A percentile compares a stretch with the other conserved stretches of the same genome.
phyloP scores from a whole-genome alignment of 139 green algal genomes.

The Trebouxia sp. region DNA sequence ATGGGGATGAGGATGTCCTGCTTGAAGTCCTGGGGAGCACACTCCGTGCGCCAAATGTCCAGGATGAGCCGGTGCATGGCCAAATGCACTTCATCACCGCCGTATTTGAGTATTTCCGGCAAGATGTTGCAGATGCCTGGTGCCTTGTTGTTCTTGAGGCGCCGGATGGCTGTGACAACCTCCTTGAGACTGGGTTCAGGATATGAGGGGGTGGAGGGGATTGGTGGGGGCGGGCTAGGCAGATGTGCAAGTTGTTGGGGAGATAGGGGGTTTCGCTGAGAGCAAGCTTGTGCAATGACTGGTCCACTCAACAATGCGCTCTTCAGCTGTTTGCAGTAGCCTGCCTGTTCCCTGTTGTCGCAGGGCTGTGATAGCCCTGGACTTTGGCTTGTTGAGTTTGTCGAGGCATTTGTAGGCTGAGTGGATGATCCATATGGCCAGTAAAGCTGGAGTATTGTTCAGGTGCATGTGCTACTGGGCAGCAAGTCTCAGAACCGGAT shows the following conservation, averaged over 20 bases:
- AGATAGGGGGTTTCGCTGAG: slow-evolving; percentile 1
- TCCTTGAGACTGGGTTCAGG: background rate
- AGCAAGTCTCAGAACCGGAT: too few relatives aligned
- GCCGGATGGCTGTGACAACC: background rate
- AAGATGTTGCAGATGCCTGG: background rate
- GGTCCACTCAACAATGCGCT: background rate
- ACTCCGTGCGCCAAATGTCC: background rate
- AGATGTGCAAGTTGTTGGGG: background rate
- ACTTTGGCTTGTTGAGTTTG: background rate
- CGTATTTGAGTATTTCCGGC: background rate
- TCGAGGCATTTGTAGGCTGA: background rate
- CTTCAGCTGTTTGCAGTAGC: background rate
- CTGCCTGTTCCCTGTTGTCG: background rate
- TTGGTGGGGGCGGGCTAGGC: background rate
- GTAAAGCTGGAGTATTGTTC: too few relatives aligned
- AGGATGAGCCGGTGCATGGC: background rate
- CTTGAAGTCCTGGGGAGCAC: background rate
- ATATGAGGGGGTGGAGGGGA: background rate
- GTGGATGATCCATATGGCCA: too few relatives aligned
- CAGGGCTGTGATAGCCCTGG: background rate
- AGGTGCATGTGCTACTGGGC: too few relatives aligned
- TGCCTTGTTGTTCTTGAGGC: background rate
- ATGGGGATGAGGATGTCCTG: slow-evolving; percentile 11
- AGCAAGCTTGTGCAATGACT: background rate
- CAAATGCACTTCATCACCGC: background rate